These are phyloP conservation scores for Monilinia fructicola DNA, from an alignment of 2,329 filamentous ascomycete genomes.

Conservation along the genomic window DNA sequence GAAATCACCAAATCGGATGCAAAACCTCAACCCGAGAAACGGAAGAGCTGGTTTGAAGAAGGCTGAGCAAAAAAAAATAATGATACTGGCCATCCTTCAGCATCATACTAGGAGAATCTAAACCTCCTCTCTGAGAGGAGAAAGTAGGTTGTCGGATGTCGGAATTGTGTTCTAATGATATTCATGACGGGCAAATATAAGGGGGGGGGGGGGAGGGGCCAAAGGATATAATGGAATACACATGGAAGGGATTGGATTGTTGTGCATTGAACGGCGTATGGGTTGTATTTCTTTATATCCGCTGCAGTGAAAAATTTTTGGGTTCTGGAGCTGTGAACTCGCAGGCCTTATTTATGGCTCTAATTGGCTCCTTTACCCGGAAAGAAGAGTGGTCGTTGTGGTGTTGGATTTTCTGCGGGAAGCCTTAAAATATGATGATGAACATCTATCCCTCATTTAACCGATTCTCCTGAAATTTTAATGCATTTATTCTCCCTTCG, in stretches of 20 bases:
- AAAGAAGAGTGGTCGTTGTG: neutral
- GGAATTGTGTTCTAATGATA: conserved; percentile 25
- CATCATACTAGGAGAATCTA: conserved; percentile 8
- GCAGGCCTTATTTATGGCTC: conserved; percentile 7
- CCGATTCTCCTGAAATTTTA: neutral
- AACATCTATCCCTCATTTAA: conserved; percentile 9
- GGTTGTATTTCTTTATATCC: conserved; percentile 20
- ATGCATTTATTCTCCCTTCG: neutral
- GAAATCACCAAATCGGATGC: conserved; percentile 17
- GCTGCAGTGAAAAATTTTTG: conserved; percentile 5
- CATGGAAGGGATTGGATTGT: conserved; percentile 26
- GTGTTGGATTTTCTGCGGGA: neutral
- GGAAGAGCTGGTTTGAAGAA: conserved; percentile 84
- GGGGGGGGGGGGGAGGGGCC: neutral
- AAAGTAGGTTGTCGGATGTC: conserved; percentile 20
- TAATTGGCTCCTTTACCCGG: conserved; percentile 17
- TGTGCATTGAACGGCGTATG: conserved; percentile 32
- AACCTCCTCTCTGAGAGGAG: conserved; percentile 26
- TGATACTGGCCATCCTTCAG: conserved; percentile 7
- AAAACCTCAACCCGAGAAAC: conserved; percentile 58
- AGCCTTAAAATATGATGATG: conserved; percentile 15
- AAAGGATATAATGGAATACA: conserved; percentile 26
- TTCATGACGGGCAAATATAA: conserved; percentile 26
- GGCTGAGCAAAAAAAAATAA: conserved; percentile 66
- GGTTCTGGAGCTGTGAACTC: conserved; percentile 8